Evolutionary conservation across 2,329 filamentous ascomycete species (phyloP).

Genomic region (Aspergillus sojae): DNA sequence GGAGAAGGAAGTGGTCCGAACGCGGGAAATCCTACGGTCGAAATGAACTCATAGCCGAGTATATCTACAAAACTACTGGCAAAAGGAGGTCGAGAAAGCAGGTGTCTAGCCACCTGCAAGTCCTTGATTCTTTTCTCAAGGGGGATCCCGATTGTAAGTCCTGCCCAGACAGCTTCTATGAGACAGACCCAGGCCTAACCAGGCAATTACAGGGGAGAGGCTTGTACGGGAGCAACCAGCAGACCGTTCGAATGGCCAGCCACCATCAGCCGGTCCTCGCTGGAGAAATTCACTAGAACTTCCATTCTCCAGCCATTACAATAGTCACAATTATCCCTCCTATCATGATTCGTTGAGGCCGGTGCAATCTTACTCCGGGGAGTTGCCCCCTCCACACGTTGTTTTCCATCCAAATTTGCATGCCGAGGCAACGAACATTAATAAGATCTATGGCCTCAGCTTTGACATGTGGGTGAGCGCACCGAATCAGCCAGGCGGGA

Average conservation of each 20-base stretch:
- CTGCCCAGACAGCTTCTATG: not conserved
- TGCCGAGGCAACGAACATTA: constrained; percentile 24
- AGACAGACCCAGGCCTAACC: constrained; percentile 4
- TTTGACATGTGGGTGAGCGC: constrained; percentile 52
- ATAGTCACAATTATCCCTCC: constrained; percentile 25
- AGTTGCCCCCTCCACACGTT: constrained; percentile 38
- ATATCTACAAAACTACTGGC: constrained; percentile 59
- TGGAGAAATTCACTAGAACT: constrained; percentile 38
- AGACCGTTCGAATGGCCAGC: constrained; percentile 36
- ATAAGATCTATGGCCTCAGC: constrained; percentile 39
- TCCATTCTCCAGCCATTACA: constrained; percentile 34
- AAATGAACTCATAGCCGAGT: constrained; percentile 64
- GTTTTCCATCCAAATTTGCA: constrained; percentile 38
- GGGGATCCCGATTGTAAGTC: constrained; percentile 55
- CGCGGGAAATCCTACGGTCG: constrained; percentile 59
- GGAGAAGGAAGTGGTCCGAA: constrained; percentile 56
- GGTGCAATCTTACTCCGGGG: constrained; percentile 36
- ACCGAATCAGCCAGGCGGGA: constrained; percentile 37
- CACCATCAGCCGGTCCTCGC: constrained; percentile 34
- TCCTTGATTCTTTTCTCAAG: constrained; percentile 59
- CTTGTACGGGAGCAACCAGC: constrained; percentile 41
- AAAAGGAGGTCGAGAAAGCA: constrained; percentile 59
- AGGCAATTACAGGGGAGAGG: constrained; percentile 36
- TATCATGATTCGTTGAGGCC: constrained; percentile 37
- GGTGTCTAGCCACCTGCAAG: constrained; percentile 66